These are phyloP conservation scores for Blastocystis hominis DNA, from an alignment of 352 stramenopile species.

Conservation along the genomic window DNA sequence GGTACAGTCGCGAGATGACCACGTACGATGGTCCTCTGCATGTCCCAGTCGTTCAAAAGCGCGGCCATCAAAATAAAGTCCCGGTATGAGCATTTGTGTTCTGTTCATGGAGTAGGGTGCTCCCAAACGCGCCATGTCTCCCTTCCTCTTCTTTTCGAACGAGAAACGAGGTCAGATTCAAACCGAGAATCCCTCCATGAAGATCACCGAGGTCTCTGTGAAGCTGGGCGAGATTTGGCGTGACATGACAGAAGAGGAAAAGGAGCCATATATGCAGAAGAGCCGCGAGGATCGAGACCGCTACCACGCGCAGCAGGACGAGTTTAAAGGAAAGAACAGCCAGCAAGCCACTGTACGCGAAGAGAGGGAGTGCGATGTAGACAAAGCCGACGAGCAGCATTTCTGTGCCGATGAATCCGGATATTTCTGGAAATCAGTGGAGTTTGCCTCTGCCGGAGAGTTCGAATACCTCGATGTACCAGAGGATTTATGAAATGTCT, in stretches of 20 bases:
- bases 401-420: not conserved
- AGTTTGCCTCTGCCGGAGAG: not conserved
- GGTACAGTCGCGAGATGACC: slow-evolving; percentile 81
- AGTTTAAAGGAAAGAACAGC: slow-evolving; percentile 31
- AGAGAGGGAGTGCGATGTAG: not conserved
- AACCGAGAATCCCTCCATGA: slow-evolving; percentile 80
- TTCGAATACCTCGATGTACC: not conserved
- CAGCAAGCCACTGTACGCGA: not conserved
- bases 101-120: slow-evolving; percentile 63
- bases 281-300: slow-evolving; percentile 25
- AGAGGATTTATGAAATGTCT: not conserved
- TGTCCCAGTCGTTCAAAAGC: slow-evolving; percentile 79
- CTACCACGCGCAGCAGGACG: slow-evolving; percentile 27
- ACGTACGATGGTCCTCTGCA: slow-evolving; percentile 76
- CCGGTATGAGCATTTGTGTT: not conserved
- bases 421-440: slow-evolving; percentile 5
- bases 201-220: slow-evolving; percentile 87
- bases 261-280: slow-evolving; percentile 74
- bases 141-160: slow-evolving; percentile 85
- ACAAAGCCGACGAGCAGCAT: not conserved
- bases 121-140: slow-evolving; percentile 81
- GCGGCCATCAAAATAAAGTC: slow-evolving; percentile 78
- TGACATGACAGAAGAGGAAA: slow-evolving; percentile 78
- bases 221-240: slow-evolving; percentile 81
- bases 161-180: slow-evolving; percentile 78